Conservation (phyloP, 2,329 filamentous ascomycete species). For the Beauveria bassiana region DNA sequence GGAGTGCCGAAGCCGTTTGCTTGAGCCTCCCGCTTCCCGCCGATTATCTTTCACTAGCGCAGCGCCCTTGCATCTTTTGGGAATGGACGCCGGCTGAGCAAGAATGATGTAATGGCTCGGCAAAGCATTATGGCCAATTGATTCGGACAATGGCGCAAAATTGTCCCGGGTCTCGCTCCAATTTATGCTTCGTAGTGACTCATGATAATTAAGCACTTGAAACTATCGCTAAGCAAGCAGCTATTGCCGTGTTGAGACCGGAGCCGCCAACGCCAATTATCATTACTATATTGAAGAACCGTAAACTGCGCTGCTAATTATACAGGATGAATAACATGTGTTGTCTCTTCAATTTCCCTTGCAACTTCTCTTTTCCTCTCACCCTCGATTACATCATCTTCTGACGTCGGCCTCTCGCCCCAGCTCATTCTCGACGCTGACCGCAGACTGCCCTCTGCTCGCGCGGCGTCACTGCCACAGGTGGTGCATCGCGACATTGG, state of each 20-base stretch:
- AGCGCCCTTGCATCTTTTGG: not conserved
- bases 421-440: not conserved
- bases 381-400: not conserved
- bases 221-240: not conserved
- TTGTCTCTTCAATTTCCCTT: not conserved
- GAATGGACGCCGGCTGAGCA: too few species aligned
- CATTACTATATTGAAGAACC: not conserved
- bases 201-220: not conserved
- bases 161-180: too few species aligned
- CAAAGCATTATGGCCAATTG: not conserved
- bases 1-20: not conserved
- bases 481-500: slow-evolving; percentile 4
- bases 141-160: too few species aligned
- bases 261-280: not conserved
- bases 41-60: too few species aligned
- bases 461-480: not conserved
- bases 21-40: not conserved
- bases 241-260: not conserved
- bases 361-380: not conserved
- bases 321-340: not conserved
- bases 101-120: too few species aligned
- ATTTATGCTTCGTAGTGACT: too few species aligned
- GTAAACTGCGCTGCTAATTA: not conserved
- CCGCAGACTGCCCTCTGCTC: not conserved
- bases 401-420: not conserved